Evolutionary conservation across 371 early-diverging fungal species (phyloP), one percentile per base, ranked within the genome.

Genomic region (Mucor plumbeus): DNA sequence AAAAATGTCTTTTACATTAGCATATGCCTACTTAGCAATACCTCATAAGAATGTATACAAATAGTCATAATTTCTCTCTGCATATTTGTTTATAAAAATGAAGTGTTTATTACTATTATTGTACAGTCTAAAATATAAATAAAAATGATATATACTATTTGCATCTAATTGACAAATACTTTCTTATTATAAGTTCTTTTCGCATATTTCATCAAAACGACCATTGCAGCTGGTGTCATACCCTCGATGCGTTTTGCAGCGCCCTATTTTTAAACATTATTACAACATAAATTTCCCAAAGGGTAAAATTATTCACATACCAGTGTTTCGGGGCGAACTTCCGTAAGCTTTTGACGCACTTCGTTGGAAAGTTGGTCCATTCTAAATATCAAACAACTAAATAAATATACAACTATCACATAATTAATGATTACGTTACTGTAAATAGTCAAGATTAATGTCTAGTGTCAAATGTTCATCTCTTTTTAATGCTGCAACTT

Each of bases 181-280:
- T 55, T 55, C 15, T 55, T 69, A 53, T 63, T 68, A 8, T 63
- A 63, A 8, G 62, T 64, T 11, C 81, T 74, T 34, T 83, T 82
- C 4, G 84, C 87, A 62, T 90, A 78, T 48, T 85, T 87, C 64
- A 94, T 81, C 53, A 94, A 71, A 9, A 87, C 85, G n/a, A 94
- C 72, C 68, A 94, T 85, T 10, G 87, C 88, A 0, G 89, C 89
- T 15, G 94, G 93, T 38, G 92, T 93, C 75, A 94, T 88, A 0
- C 94, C 94, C 61, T 90, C 93, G 53, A 94, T 89, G n/a, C 93
- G 84, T 74, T 92, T 91, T n/a, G 91, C 93, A 1, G 91, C 92
- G 34, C 92, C 92, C 89, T 88, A 48, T 43, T 33, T 6, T 50
- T 11, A 19, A 26, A 10, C 17, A 26, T 60, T n/a, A 8, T 38